A percentile compares a stretch with the other conserved stretches of the same genome.
phyloP scores from a whole-genome alignment of 2,329 filamentous ascomycete genomes.

The Ceratocystiopsis brevicomis region DNA sequence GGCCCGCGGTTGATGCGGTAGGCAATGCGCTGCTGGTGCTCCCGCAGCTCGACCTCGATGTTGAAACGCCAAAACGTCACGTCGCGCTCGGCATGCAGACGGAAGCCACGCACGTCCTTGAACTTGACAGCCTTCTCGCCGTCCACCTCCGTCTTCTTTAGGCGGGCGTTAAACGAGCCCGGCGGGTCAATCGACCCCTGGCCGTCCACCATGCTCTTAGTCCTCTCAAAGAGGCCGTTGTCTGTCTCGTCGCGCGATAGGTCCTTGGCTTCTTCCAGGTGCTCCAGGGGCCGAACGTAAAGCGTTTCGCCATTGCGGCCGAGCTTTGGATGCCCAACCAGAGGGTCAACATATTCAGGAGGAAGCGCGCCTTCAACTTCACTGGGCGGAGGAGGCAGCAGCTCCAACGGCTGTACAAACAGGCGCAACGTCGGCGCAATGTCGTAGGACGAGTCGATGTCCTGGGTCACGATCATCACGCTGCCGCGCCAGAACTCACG shows the following conservation, averaged over 20 bases:
- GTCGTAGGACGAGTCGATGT: constrained; percentile 65
- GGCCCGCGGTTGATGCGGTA: constrained; percentile 92
- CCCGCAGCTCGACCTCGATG: constrained; percentile 70
- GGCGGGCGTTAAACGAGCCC: constrained; percentile 33
- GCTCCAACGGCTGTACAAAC: constrained; percentile 70
- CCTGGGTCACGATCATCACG: constrained; percentile 86
- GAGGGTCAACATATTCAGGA: constrained; percentile 72
- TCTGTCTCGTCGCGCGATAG: constrained; percentile 65
- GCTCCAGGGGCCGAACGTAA: constrained; percentile 77
- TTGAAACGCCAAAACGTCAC: constrained; percentile 97
- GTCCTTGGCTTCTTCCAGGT: constrained; percentile 60
- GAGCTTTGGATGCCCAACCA: constrained; percentile 72
- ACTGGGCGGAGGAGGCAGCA: constrained; percentile 59
- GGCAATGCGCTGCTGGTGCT: constrained; percentile 66
- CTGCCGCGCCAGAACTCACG: constrained; percentile 82
- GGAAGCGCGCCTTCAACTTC: constrained; percentile 47
- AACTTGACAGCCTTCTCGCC: constrained; percentile 68
- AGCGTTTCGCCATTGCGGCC: constrained; percentile 70
- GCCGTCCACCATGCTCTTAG: constrained; percentile 32
- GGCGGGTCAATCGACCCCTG: constrained; percentile 27
- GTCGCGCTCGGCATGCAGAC: constrained; percentile 68
- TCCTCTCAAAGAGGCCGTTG: constrained; percentile 61
- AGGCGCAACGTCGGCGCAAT: constrained; percentile 61
- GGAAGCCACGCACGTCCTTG: constrained; percentile 64
- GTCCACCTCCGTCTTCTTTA: constrained; percentile 38